Base-by-base conservation (phyloP, 2,329 filamentous ascomycete species). In the Alternaria arborescens region DNA sequence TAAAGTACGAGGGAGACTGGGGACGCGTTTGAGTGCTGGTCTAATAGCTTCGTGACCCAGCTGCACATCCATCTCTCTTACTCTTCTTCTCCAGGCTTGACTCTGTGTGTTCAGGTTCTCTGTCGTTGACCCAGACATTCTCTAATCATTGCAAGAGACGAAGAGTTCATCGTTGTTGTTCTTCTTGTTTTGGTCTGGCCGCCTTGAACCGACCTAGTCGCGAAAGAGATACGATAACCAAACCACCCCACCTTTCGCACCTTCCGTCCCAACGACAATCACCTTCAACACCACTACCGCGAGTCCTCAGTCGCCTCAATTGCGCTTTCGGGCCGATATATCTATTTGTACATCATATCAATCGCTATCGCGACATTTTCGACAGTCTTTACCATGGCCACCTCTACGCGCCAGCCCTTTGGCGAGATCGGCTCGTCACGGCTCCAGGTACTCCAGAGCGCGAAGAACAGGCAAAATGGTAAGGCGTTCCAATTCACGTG, bases 391-490 rank as follows among this genome's bases (percentile, higher is more conserved):
- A 60, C 59, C 52, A 72, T 77, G 73, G 67, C 75, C 59, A 86
- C 75, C 78, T 85, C 68, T 63, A 81, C 83, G 64, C 87, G 91
- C 73, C 90, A 92, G 80, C 91, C 91, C 6, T 93, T 94, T 78
- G 91, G 88, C 75, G 89, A 89, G 50, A 83, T 94, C 55, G 87
- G 91, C 75, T 85, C 84, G 69, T 82, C 88, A 58, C 87, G 91
- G 68, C 83, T 94, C 26, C 89, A 92, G 78, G 87, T 83, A 66
- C 82, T 94, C 71, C 89, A 88, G 26, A 92, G 88, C 79, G 80
- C 89, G 52, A 94, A 93, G 83, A 94, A 94, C 78, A 85, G 89
- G 78, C 91, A 94, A 73, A 86, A 86, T 81, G 82, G 84, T 86
- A 82, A 71, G 77, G 28, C 22, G n/a, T 47, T 24, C 56, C 34